These are phyloP conservation scores for Bothriochloa decipiens DNA, from an alignment of 176 grass and related monocot genomes.

Conservation along the genomic window DNA sequence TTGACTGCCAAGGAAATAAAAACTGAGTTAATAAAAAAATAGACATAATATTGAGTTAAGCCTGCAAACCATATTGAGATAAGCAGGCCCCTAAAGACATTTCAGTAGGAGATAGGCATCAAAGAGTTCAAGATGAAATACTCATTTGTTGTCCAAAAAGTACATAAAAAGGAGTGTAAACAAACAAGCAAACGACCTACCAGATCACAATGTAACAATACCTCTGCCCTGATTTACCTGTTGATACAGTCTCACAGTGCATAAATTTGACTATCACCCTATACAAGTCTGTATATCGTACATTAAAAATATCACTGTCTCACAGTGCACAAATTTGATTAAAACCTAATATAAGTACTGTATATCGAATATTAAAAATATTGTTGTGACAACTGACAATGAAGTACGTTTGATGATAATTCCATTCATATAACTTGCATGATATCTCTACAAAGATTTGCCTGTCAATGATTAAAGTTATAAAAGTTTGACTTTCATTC, in stretches of 20 bases:
- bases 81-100: not conserved
- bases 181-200: not conserved
- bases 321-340: not conserved
- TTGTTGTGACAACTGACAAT: not conserved
- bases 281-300: not conserved
- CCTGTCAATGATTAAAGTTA: not conserved
- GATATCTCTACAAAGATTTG: too few species aligned
- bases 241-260: not conserved
- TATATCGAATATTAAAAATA: too few species aligned
- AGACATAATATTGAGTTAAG: slow-evolving; percentile 4
- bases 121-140: slow-evolving; percentile 12
- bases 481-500: not conserved
- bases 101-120: not conserved
- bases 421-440: not conserved
- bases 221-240: not conserved
- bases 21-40: not conserved
- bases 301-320: not conserved
- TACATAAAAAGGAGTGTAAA: not conserved
- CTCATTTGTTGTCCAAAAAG: not conserved
- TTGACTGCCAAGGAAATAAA: slow-evolving; percentile 61
- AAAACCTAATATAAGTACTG: not conserved
- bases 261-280: not conserved
- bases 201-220: not conserved
- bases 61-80: not conserved
- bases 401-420: not conserved